Evolutionary conservation across 2,329 filamentous ascomycete species (phyloP).

Genomic region (Aspergillus melleus): DNA sequence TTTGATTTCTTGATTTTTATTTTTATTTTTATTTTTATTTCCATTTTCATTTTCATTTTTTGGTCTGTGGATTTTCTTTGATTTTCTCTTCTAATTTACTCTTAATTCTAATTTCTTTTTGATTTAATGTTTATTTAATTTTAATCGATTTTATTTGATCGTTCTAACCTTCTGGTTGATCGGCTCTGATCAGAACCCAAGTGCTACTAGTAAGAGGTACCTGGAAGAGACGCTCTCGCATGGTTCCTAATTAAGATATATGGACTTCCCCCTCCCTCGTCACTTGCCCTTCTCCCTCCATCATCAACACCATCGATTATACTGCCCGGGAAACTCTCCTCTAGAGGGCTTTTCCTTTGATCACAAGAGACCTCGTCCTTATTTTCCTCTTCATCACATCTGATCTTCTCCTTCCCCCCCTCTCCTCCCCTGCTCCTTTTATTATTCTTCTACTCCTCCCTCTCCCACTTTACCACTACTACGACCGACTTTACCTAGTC

Average conservation of each 20-base stretch:
- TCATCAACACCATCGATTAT: constrained; percentile 13
- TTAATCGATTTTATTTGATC: not conserved
- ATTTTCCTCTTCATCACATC: constrained; percentile 7
- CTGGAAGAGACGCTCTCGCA: constrained; percentile 1
- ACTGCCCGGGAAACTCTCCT: constrained; percentile 14
- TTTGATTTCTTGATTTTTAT: constrained; percentile 6
- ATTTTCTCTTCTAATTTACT: constrained; percentile 1
- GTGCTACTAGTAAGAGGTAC: not conserved
- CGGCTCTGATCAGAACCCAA: not conserved
- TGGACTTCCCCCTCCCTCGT: constrained; percentile 22
- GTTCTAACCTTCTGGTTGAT: not conserved
- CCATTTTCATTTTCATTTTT: not conserved
- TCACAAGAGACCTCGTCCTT: constrained; percentile 13
- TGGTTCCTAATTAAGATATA: constrained; percentile 15
- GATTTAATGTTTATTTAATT: not conserved
- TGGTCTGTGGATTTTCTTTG: not conserved
- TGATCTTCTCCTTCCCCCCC: constrained; percentile 14
- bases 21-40: constrained; percentile 2
- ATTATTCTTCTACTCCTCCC: constrained; percentile 10
- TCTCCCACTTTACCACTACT: constrained; percentile 3
- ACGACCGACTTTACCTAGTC: constrained; percentile 6
- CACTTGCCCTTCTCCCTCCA: constrained; percentile 13
- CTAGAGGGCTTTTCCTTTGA: constrained; percentile 12
- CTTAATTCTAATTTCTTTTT: not conserved
- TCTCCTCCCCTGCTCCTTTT: constrained; percentile 9